Percentiles rank a stretch among this genome's conserved stretches.
phyloP scores from a whole-genome alignment of 495 filamentous ascomycete species.

The Penicillium daleae region DNA sequence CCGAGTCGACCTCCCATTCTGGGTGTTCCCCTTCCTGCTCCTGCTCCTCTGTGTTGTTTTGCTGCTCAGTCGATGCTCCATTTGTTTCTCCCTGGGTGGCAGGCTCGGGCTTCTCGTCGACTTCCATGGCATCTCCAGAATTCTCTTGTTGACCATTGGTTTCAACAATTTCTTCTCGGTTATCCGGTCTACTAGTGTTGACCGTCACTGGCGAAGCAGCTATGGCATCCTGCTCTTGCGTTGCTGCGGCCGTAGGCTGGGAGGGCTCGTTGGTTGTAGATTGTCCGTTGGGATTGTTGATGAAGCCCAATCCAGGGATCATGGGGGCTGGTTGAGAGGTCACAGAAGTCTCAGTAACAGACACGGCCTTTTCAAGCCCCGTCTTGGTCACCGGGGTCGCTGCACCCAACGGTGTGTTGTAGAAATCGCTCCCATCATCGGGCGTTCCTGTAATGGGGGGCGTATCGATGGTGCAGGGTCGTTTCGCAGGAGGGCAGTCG shows the following conservation, averaged over 20 bases:
- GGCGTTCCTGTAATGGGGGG: constrained; percentile 41
- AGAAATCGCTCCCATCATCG: constrained; percentile 49
- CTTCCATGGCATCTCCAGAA: constrained; percentile 40
- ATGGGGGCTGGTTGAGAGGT: constrained; percentile 24
- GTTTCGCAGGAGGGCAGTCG: constrained; percentile 31
- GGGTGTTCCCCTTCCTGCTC: constrained; percentile 66
- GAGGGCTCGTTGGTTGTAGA: constrained; percentile 21
- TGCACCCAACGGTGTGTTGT: constrained; percentile 41
- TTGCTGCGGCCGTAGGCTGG: constrained; percentile 4
- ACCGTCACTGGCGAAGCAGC: not conserved
- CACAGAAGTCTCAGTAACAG: constrained; percentile 13
- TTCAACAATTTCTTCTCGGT: constrained; percentile 15
- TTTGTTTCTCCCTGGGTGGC: constrained; percentile 14
- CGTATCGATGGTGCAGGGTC: constrained; percentile 36
- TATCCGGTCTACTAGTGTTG: not conserved
- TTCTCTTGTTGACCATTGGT: constrained; percentile 8
- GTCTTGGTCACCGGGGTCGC: constrained; percentile 29
- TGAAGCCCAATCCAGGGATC: constrained; percentile 47
- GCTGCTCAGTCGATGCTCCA: constrained; percentile 7
- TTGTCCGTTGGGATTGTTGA: constrained; percentile 34
- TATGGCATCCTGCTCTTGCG: not conserved
- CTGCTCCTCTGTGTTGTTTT: constrained; percentile 26
- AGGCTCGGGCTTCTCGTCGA: constrained; percentile 30
- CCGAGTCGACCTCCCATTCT: constrained; percentile 73
- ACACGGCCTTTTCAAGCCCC: constrained; percentile 4